Evolutionary conservation across 176 grass and related monocot genomes (phyloP).

Genomic region (Bromus sterilis): DNA sequence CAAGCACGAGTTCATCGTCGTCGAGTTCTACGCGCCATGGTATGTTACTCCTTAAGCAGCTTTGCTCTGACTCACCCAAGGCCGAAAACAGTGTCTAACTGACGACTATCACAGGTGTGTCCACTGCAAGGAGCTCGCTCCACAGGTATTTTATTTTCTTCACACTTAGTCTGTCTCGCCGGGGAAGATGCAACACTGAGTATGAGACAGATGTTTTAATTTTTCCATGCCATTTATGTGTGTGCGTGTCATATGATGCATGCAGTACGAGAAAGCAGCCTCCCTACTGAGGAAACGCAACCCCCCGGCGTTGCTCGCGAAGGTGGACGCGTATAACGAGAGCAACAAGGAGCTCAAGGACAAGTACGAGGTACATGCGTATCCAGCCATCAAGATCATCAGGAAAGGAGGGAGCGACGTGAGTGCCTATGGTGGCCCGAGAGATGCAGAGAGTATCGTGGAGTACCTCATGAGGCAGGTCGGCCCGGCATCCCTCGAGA

Average conservation of each 20-base stretch:
- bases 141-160: slow-evolving; percentile 52
- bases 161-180: neutral
- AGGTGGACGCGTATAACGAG: slow-evolving; percentile 62
- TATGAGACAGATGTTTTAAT: neutral
- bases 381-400: slow-evolving; percentile 73
- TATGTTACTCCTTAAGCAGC: slow-evolving; percentile 12
- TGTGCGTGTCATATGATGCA: neutral
- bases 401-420: slow-evolving; percentile 43
- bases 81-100: neutral
- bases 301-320: slow-evolving; percentile 40
- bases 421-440: slow-evolving; percentile 50
- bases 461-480: slow-evolving; percentile 73
- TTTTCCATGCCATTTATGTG: neutral
- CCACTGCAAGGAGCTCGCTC: slow-evolving; percentile 75
- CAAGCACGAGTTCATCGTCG: slow-evolving; percentile 62
- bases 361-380: slow-evolving; percentile 46
- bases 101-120: slow-evolving; percentile 53
- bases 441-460: slow-evolving; percentile 61
- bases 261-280: slow-evolving; percentile 87
- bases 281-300: slow-evolving; percentile 41
- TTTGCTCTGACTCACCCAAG: neutral
- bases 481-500: slow-evolving; percentile 52
- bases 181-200: neutral
- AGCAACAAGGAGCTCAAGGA: slow-evolving; percentile 69
- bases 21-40: slow-evolving; percentile 94